Evolutionary conservation across 805 yeast species (phyloP), one percentile per base, ranked within the genome.

Genomic region (Saturnispora ahearnii): DNA sequence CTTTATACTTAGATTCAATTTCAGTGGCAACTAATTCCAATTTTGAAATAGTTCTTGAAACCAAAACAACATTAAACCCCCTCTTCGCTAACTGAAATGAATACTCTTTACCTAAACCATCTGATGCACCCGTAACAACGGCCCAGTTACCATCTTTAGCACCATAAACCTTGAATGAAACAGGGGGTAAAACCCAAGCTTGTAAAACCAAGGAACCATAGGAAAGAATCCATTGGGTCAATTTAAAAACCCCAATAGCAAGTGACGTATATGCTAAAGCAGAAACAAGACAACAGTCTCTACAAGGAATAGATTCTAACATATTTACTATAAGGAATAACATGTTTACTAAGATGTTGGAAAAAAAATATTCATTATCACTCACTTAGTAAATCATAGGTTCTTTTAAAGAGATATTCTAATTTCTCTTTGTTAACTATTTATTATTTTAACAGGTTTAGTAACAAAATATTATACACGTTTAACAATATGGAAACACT

Each of bases 121-220:
- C 98, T 44, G 97, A 87, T 3, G 97, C 95, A 51, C 99, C 99
- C 6, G 99, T 93, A 15, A 93, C 78, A 31, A 93, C 85, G n/a
- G 97, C 96, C 91, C 96, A 93, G 38, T 77, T 73, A 28, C 84
- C 84, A 46, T 69, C 67, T 53, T 73, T 72, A 28, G 91, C 84
- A n/a, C 96, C 96, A 61, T 89, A 89, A 62, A 79, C 81, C 40
- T 64, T 60, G 60, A 75, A 82, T 59, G 73, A 65, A 45, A 73
- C 79, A 7, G 81, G 69, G 31, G 91, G 88, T 32, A 84, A 70
- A 26, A 87, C 52, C 60, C 79, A 84, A 45, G 82, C 64, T 55
- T 85, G 90, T 21, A 72, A 57, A n/a, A 86, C 37, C 53, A 86
- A 59, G 2, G 88, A 66, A 6, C 64, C 53, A 46, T 76, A 69